Conservation (phyloP, 345 rosid genomes). For the Zanthoxylum bungeanum region DNA sequence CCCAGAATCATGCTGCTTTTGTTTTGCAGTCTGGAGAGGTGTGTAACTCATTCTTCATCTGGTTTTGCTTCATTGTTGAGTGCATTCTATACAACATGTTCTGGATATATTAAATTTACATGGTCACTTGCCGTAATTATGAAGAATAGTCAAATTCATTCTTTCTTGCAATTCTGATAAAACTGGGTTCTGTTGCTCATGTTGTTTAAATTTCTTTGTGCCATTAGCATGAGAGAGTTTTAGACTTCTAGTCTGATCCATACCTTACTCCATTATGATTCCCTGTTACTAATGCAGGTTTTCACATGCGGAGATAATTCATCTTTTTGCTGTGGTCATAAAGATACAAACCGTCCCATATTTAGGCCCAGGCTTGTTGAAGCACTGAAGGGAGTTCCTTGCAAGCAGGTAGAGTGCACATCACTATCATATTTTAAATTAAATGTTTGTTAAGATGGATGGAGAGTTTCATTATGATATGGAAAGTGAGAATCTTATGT, state of each 20-base stretch:
- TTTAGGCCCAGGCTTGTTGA: conserved; percentile 86
- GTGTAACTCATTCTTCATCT: conserved; percentile 18
- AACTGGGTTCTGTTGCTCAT: background rate
- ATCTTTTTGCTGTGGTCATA: conserved; percentile 83
- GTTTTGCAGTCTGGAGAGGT: conserved; percentile 91
- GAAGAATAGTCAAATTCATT: background rate
- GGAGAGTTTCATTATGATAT: background rate
- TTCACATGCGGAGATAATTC: conserved; percentile 96
- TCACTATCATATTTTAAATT: background rate
- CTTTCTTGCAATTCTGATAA: background rate
- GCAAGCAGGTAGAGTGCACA: conserved; percentile 63
- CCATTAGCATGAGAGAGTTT: background rate
- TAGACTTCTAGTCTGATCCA: background rate
- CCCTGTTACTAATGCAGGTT: conserved; percentile 48
- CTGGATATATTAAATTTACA: background rate
- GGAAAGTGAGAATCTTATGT: background rate
- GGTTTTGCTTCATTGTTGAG: background rate
- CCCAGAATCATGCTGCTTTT: conserved; percentile 90
- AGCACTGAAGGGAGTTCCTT: conserved; percentile 72
- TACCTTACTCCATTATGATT: background rate
- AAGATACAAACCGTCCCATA: conserved; percentile 70
- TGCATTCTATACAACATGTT: background rate
- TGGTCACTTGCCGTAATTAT: background rate
- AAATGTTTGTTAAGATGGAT: background rate
- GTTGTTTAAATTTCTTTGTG: background rate